These are phyloP conservation scores for Basipetospora chlamydospora DNA, from an alignment of 2,329 filamentous ascomycete genomes.

Conservation along the genomic window DNA sequence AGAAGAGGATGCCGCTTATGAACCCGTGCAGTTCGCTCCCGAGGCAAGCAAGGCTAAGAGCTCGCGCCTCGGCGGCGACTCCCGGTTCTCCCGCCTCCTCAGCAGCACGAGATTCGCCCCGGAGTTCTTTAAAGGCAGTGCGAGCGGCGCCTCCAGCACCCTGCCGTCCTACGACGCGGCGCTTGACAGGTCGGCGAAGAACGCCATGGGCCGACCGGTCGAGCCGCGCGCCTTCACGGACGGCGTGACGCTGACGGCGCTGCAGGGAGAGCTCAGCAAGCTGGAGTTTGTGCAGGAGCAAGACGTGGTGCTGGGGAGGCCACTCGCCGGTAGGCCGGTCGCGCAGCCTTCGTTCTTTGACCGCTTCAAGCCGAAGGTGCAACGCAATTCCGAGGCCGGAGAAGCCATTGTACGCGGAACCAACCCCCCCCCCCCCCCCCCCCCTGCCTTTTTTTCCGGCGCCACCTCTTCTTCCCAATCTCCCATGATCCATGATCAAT, in stretches of 20 bases:
- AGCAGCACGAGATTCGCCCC: conserved; percentile 2
- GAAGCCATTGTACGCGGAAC: conserved; percentile 7
- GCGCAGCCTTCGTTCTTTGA: conserved; percentile 3
- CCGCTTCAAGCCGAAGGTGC: neutral
- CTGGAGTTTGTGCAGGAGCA: conserved; percentile 5
- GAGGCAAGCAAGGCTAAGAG: neutral
- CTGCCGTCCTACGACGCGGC: conserved; percentile 5
- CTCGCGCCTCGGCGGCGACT: neutral
- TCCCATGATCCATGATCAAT: no score
- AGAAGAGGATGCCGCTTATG: neutral
- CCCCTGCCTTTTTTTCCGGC: no score
- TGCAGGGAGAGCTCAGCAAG: conserved; percentile 2
- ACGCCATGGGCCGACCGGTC: neutral
- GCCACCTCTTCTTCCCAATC: no score
- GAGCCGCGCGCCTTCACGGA: neutral
- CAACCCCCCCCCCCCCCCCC: no score
- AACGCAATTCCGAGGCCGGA: conserved; percentile 4
- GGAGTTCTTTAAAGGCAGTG: neutral
- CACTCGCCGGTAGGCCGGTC: no score
- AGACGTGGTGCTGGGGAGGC: conserved; percentile 1
- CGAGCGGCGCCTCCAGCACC: neutral
- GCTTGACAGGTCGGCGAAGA: conserved; percentile 2
- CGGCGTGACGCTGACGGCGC: neutral
- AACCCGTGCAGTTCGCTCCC: neutral
- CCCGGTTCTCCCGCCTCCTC: conserved; percentile 4